Conservation (phyloP, 768 basidiomycete species). For the Leccinum longicurvipes region DNA sequence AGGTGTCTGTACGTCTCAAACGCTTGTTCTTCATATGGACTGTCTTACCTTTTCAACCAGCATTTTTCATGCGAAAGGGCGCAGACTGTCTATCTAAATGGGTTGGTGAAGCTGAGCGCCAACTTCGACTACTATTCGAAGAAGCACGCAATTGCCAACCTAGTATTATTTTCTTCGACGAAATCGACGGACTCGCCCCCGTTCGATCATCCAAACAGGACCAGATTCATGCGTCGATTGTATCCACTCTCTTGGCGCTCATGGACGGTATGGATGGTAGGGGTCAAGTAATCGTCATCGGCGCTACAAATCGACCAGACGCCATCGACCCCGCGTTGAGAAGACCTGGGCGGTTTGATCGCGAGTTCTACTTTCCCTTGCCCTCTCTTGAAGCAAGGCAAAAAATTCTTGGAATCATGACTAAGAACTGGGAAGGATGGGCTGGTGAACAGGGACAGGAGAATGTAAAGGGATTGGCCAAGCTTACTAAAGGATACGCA, state of each 20-base stretch:
- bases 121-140: slow-evolving; percentile 91
- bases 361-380: slow-evolving; percentile 96
- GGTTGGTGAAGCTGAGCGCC: slow-evolving; percentile 98
- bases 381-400: slow-evolving; percentile 82
- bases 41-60: slow-evolving; percentile 36
- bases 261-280: slow-evolving; percentile 99
- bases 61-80: slow-evolving; percentile 99
- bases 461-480: slow-evolving; percentile 66
- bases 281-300: slow-evolving; percentile 96
- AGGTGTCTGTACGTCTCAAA: slow-evolving; percentile 69
- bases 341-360: slow-evolving; percentile 91
- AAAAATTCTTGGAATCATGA: slow-evolving; percentile 89
- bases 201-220: slow-evolving; percentile 98
- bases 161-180: slow-evolving; percentile 98
- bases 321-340: slow-evolving; percentile 96
- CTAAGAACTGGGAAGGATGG: slow-evolving; percentile 85
- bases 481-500: slow-evolving; percentile 94
- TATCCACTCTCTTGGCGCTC: slow-evolving; percentile 89
- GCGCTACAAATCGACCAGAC: slow-evolving; percentile 96
- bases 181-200: slow-evolving; percentile 97
- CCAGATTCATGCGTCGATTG: slow-evolving; percentile 97
- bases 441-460: slow-evolving; percentile 47
- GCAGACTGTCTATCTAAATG: slow-evolving; percentile 98
- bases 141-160: slow-evolving; percentile 92
- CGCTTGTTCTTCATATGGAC: background rate